Evolutionary conservation across 148 eudicot species (phyloP).

Genomic region (Selenicereus undatus): DNA sequence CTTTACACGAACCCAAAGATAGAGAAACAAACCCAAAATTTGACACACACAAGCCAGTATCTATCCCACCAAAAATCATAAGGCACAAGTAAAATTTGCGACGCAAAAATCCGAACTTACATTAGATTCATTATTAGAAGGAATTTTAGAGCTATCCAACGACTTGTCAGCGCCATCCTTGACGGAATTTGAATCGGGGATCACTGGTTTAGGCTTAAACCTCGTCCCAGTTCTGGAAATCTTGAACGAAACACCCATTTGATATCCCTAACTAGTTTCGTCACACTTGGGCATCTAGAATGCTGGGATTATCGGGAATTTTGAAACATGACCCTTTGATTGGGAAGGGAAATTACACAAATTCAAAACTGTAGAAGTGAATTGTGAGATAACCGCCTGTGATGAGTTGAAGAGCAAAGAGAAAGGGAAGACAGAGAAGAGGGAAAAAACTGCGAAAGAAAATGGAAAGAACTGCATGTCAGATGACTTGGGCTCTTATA

Average conservation of each 20-base stretch:
- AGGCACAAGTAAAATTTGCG: neutral
- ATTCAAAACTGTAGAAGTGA: neutral
- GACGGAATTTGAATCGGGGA: slow-evolving; percentile 22
- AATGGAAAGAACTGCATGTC: too few species aligned
- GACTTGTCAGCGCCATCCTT: slow-evolving; percentile 24
- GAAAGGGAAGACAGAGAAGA: too few species aligned
- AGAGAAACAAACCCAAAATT: neutral
- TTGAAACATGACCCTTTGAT: neutral
- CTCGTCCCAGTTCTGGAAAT: slow-evolving; percentile 61
- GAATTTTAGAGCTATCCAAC: slow-evolving; percentile 22
- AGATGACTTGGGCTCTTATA: too few species aligned
- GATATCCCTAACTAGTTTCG: neutral
- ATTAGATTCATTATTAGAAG: slow-evolving; percentile 28
- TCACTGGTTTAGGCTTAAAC: slow-evolving; percentile 50
- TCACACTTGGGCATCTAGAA: neutral
- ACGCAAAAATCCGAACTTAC: slow-evolving; percentile 15
- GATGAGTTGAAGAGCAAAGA: neutral
- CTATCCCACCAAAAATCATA: neutral
- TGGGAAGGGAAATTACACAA: neutral
- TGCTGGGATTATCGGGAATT: neutral
- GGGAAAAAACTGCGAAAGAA: too few species aligned
- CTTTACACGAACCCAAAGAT: neutral
- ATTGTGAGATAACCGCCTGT: neutral
- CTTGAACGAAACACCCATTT: slow-evolving; percentile 86
- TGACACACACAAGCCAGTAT: neutral